Percentiles rank a stretch among this genome's conserved stretches.
phyloP scores from a whole-genome alignment of 352 stramenopile genomes.

The Pythium scleroteichum region DNA sequence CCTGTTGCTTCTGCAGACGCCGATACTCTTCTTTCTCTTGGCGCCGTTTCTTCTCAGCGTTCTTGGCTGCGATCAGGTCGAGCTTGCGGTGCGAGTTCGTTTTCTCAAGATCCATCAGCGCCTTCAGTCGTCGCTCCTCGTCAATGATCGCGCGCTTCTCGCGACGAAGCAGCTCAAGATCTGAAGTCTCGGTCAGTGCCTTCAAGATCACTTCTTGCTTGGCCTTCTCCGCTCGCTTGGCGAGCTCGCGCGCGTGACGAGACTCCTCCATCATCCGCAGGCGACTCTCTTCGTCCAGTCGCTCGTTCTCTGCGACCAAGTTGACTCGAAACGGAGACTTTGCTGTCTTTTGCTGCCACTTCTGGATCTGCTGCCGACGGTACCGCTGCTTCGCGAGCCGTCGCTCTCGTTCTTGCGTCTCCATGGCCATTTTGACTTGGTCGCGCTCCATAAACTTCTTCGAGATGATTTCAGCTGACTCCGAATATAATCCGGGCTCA shows the following conservation, averaged over 20 bases:
- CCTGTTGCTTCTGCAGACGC: conserved; percentile 58
- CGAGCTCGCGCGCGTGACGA: conserved; percentile 57
- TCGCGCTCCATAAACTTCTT: conserved; percentile 79
- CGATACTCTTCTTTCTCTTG: conserved; percentile 89
- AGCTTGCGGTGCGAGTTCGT: conserved; percentile 91
- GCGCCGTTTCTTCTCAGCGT: conserved; percentile 90
- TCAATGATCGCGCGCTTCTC: conserved; percentile 95
- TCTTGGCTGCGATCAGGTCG: conserved; percentile 88
- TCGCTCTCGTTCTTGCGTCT: conserved; percentile 56
- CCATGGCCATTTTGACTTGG: conserved; percentile 60
- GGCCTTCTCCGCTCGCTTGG: conserved; percentile 77
- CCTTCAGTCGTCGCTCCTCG: conserved; percentile 93
- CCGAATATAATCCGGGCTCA: conserved; percentile 39
- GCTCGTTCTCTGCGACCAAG: conserved; percentile 93
- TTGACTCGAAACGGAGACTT: conserved; percentile 93
- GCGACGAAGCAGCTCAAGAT: conserved; percentile 89
- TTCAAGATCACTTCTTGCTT: conserved; percentile 95
- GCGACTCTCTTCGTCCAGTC: conserved; percentile 90
- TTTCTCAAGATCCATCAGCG: conserved; percentile 93
- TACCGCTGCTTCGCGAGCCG: conserved; percentile 64
- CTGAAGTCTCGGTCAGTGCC: conserved; percentile 85
- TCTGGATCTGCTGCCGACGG: conserved; percentile 61
- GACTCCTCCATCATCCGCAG: conserved; percentile 79
- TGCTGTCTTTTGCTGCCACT: conserved; percentile 91
- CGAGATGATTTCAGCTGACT: conserved; percentile 77